Evolutionary conservation across 1,284 basidiomycete species (phyloP).

Genomic region (Trichosporon faecale): DNA sequence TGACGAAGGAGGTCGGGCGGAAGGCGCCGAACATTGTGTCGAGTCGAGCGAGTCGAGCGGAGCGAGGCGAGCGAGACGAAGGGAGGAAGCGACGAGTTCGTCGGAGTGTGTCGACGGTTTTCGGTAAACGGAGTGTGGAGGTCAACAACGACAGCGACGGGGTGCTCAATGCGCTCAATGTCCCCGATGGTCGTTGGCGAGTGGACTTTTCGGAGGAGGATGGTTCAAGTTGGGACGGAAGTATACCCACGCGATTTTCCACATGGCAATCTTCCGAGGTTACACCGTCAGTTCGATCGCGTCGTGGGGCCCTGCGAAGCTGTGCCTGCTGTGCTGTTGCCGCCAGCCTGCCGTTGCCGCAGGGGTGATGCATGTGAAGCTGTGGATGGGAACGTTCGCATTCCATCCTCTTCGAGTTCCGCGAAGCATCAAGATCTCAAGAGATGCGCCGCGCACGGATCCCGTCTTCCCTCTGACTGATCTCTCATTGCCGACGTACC

Average conservation of each 20-base stretch:
- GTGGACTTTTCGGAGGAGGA: not conserved
- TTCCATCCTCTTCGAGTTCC: not conserved
- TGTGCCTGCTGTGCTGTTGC: not conserved
- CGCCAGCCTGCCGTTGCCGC: too few species aligned
- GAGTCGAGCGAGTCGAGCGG: not conserved
- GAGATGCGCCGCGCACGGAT: not conserved
- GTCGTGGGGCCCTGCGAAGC: not conserved
- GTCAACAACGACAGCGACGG: not conserved
- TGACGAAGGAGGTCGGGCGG: constrained; percentile 30
- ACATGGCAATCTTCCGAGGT: not conserved
- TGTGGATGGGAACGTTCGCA: not conserved
- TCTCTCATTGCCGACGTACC: not conserved
- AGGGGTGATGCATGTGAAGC: not conserved
- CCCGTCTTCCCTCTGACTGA: not conserved
- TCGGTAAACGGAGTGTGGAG: not conserved
- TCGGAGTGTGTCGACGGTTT: not conserved
- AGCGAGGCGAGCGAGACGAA: not conserved
- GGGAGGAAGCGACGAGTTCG: not conserved
- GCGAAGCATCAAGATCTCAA: not conserved
- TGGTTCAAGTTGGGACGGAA: not conserved
- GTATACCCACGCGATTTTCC: constrained; percentile 11
- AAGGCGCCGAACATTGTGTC: constrained; percentile 43
- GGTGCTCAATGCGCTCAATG: not conserved
- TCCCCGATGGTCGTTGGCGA: not conserved
- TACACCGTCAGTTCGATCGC: not conserved